Evolutionary conservation across 371 early-diverging fungal species (phyloP).

Genomic region (Rhizopus stolonifer): DNA sequence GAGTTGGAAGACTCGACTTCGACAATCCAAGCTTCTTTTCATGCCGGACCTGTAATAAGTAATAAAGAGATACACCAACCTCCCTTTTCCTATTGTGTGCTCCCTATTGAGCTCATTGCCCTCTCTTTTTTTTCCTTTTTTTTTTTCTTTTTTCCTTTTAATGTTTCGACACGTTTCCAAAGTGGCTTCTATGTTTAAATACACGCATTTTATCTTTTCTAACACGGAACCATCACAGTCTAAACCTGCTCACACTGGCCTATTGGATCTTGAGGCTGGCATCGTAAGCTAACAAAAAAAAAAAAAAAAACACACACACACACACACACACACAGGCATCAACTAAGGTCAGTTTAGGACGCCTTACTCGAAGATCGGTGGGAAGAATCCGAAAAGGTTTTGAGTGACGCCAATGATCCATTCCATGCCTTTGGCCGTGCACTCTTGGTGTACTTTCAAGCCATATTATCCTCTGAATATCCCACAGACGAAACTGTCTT

Average conservation of each 20-base stretch:
- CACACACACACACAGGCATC: too few relatives aligned
- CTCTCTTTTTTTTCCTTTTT: slow-evolving; percentile 7
- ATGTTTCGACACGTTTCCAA: slow-evolving; percentile 30
- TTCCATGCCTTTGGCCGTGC: slow-evolving; percentile 35
- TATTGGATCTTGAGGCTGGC: slow-evolving; percentile 18
- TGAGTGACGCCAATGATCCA: slow-evolving; percentile 12
- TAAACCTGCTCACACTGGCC: slow-evolving; percentile 5
- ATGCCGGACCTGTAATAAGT: background rate
- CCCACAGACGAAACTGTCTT: background rate
- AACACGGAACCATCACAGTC: background rate
- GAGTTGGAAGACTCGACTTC: slow-evolving; percentile 17
- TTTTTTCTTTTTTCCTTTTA: background rate
- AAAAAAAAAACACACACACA: background rate
- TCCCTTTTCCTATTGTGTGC: slow-evolving; percentile 4
- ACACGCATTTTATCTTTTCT: slow-evolving; percentile 10
- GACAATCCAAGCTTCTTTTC: slow-evolving; percentile 1
- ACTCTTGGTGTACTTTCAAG: slow-evolving; percentile 26
- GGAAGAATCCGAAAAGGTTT: slow-evolving; percentile 22
- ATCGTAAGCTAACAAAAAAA: slow-evolving; percentile 5
- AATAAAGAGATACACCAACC: background rate
- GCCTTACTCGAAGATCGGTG: slow-evolving; percentile 29
- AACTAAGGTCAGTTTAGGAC: slow-evolving; percentile 15
- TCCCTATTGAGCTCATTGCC: background rate
- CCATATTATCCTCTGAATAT: slow-evolving; percentile 24
- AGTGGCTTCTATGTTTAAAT: slow-evolving; percentile 16